Evolutionary conservation across 768 basidiomycete species (phyloP).

Genomic region (Mycena alexandri): DNA sequence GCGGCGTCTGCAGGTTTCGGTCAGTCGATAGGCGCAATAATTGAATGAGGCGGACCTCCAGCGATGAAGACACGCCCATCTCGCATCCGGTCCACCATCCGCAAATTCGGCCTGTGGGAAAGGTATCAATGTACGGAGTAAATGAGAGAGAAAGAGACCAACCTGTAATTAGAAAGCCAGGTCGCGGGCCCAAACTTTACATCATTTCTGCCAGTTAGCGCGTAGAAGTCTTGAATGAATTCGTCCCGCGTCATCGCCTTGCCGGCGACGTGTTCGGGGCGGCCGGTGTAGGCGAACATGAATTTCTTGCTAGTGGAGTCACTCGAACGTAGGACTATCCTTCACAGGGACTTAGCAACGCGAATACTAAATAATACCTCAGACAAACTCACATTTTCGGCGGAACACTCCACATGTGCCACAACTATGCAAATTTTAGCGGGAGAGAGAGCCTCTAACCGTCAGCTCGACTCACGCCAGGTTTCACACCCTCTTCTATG

Average conservation of each 20-base stretch:
- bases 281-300: no score
- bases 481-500: conserved; percentile 46
- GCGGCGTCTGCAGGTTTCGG: conserved; percentile 55
- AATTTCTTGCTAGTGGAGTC: no score
- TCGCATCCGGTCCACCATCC: conserved; percentile 59
- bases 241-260: conserved; percentile 34
- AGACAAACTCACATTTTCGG: no score
- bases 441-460: no score
- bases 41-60: no score
- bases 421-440: no score
- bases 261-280: no score
- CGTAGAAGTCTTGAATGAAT: conserved; percentile 45
- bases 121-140: conserved; percentile 26
- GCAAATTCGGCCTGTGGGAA: conserved; percentile 53
- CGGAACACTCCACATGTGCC: no score
- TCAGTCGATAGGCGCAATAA: no score
- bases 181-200: conserved; percentile 47
- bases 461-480: conserved; percentile 39
- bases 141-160: not conserved
- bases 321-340: no score
- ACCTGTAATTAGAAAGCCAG: conserved; percentile 46
- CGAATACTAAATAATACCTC: no score
- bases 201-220: conserved; percentile 43
- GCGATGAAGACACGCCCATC: conserved; percentile 59
- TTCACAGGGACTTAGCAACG: no score